These are phyloP conservation scores for Anacardium occidentale DNA, from an alignment of 345 rosid species.

Conservation along the genomic window DNA sequence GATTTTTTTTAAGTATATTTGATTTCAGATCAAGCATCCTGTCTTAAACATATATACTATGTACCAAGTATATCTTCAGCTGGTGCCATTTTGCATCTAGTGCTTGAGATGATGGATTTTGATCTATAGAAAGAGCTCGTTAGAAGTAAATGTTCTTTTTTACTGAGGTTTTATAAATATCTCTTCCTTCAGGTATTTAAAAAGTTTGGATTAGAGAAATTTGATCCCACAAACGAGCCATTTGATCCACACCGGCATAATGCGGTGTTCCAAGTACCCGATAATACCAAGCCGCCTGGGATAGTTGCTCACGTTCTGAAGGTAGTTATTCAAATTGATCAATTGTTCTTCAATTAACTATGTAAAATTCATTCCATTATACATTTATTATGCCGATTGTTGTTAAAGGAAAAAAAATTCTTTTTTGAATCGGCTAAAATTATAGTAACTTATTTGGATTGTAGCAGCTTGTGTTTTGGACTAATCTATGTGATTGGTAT, in stretches of 20 bases:
- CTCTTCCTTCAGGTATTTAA: slow-evolving; percentile 56
- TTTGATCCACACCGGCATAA: slow-evolving; percentile 91
- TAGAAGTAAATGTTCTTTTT: slow-evolving; percentile 13
- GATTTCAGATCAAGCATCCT: too few relatives aligned
- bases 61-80: too few relatives aligned
- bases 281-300: slow-evolving; percentile 83
- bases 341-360: background rate
- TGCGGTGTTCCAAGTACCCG: slow-evolving; percentile 76
- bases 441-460: too few relatives aligned
- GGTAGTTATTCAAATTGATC: slow-evolving; percentile 37
- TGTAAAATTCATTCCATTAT: background rate
- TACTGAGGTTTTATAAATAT: background rate
- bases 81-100: background rate
- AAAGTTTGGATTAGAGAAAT: slow-evolving; percentile 71
- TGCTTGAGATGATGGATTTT: too few relatives aligned
- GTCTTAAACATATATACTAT: too few relatives aligned
- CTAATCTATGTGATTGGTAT: background rate
- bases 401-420: background rate
- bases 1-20: too few relatives aligned
- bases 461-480: background rate
- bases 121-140: background rate
- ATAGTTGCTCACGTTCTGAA: slow-evolving; percentile 77
- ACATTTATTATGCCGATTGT: background rate
- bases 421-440: too few relatives aligned
- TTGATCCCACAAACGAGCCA: slow-evolving; percentile 71